A percentile compares a stretch with the other conserved stretches of the same genome.
Evolutionary conservation across 345 rosid genomes (phyloP).

Genomic region (Populus tremula): DNA sequence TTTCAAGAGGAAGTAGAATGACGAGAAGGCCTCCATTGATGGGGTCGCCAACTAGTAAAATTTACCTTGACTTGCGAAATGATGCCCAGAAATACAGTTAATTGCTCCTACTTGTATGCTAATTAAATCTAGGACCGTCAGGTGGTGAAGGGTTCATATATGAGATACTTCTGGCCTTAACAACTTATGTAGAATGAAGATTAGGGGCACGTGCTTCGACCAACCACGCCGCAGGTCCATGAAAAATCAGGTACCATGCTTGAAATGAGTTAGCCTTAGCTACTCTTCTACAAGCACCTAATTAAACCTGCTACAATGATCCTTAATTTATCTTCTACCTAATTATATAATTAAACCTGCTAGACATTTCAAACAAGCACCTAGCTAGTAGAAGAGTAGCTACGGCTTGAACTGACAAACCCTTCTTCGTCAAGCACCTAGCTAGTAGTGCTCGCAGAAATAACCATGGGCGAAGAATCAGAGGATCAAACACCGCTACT

Average conservation of each 20-base stretch:
- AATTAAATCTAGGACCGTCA: not conserved
- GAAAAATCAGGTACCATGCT: not conserved
- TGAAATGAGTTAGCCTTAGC: not conserved
- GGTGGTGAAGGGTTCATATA: not conserved
- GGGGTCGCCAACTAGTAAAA: not conserved
- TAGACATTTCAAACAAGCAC: not conserved
- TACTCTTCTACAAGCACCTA: not conserved
- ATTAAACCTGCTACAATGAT: not conserved
- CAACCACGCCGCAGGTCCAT: not conserved
- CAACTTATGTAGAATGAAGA: not conserved
- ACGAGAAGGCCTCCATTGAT: too few species aligned
- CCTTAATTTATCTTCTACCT: not conserved
- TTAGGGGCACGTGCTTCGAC: not conserved
- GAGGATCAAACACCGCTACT: constrained; percentile 49
- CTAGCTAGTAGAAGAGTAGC: not conserved
- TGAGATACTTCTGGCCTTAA: not conserved
- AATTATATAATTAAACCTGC: not conserved
- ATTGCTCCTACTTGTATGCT: too few species aligned
- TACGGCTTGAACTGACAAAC: not conserved
- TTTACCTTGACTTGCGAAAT: too few species aligned
- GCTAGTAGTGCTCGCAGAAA: not conserved
- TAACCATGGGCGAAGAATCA: not conserved
- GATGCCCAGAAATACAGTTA: too few species aligned
- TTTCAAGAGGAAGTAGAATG: not conserved
- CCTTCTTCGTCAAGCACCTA: not conserved